A percentile compares a stretch with the other conserved stretches of the same genome.
Conservation (phyloP, 371 early-diverging fungal genomes). For the Parasitella parasitica region DNA sequence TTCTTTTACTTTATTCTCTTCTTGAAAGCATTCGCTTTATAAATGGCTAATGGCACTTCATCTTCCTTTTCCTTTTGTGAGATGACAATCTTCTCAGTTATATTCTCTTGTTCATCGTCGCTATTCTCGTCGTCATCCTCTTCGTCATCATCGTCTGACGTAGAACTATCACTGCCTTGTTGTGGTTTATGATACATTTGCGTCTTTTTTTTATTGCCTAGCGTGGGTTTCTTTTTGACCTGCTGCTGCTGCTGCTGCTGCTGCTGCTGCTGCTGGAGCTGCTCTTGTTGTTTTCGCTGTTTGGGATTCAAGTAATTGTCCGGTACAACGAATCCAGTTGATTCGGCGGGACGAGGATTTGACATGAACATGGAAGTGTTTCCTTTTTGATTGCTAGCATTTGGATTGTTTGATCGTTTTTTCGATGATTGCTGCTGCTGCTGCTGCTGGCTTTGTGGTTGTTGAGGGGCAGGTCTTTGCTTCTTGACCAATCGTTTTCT, state of each 20-base stretch:
- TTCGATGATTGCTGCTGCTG: background rate
- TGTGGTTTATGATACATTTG: background rate
- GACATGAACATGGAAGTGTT: constrained; percentile 6
- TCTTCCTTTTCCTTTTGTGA: constrained; percentile 28
- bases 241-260: background rate
- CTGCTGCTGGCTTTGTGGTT: constrained; percentile 1
- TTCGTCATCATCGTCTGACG: constrained; percentile 19
- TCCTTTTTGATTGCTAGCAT: constrained; percentile 7
- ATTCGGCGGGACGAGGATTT: constrained; percentile 7
- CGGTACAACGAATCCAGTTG: constrained; percentile 48
- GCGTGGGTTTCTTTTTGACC: background rate
- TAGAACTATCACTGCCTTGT: constrained; percentile 14
- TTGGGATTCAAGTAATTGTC: constrained; percentile 36
- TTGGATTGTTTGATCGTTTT: constrained; percentile 1
- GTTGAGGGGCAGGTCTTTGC: background rate
- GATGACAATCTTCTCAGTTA: background rate
- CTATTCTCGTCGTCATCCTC: background rate
- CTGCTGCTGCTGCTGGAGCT: background rate
- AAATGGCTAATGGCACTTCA: constrained; percentile 30
- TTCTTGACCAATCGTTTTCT: constrained; percentile 17
- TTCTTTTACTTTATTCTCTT: background rate
- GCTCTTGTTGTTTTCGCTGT: background rate
- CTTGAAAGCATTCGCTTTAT: constrained; percentile 8
- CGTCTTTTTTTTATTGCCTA: background rate
- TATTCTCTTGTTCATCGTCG: constrained; percentile 6